Base-by-base conservation (phyloP, 2,329 filamentous ascomycete genomes). In the Aspergillus tamarii region DNA sequence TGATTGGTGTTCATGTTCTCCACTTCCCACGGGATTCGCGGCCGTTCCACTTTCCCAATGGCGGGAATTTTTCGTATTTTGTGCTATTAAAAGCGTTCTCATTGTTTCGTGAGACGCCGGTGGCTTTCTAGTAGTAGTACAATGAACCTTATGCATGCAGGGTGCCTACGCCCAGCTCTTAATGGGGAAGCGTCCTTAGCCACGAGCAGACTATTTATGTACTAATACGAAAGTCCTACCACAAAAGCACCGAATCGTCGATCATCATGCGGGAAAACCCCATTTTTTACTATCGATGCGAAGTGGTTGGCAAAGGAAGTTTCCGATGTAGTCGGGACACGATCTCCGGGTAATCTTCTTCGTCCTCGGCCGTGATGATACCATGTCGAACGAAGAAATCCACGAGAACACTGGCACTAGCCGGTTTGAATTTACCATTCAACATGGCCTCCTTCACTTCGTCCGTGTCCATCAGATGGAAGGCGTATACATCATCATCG, bases 371-470 rank as follows among this genome's bases (percentile, higher is more conserved):
- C 19, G 53, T 64, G 46, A 64, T 54, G 3, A 64, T 8, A 19
- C 62, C 62, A 30, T 64, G 62, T 19, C 62, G 32, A n/a, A 64
- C 45, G 9, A 64, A 48, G 36, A 64, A 64, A 48, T 64, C 62
- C 30, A 64, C 21, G 46, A 64, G 53, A 39, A 61, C 62, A 53
- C 30, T 46, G 0, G 53, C 62, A 32, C 62, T 61, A 3, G 59
- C 39, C 11, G 62, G 62, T 28, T 64, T 64, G 16, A 64, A 64
- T 30, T 34, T 39, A 3, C 41, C 26, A 2, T 23, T 23, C 21
- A 61, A 26, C 59, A 64, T 39, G 8, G 62, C 62, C 23, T 61
- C 16, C 34, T 58, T 54, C 21, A 64, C 62, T 59, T 62, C 32
- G 6, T 19, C 23, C 28, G 30, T 23, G 30, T 48, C 56, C 61